Conservation (phyloP, 345 rosid species). For the Dimocarpus longan region DNA sequence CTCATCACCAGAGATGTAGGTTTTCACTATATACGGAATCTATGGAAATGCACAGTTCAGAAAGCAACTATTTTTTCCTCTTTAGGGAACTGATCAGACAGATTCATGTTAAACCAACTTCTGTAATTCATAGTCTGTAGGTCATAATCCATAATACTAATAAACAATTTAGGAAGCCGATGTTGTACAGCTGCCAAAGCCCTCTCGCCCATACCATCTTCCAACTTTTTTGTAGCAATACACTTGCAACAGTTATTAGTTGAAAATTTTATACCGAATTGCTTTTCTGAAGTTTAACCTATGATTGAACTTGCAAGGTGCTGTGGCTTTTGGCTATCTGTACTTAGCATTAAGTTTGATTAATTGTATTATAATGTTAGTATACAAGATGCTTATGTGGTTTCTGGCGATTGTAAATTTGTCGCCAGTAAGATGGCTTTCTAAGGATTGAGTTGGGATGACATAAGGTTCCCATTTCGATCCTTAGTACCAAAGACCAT, state of each 20-base stretch:
- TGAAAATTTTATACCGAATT: constrained; percentile 8
- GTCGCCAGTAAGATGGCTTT: neutral
- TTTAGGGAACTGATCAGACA: constrained; percentile 22
- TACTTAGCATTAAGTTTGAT: neutral
- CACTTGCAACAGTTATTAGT: constrained; percentile 14
- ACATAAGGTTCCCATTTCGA: neutral
- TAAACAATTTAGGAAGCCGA: constrained; percentile 26
- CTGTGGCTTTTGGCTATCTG: neutral
- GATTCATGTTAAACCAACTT: constrained; percentile 19
- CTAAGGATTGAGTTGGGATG: neutral
- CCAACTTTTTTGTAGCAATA: constrained; percentile 1
- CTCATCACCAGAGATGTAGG: neutral
- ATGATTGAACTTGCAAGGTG: neutral
- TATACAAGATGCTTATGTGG: neutral
- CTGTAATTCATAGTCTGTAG: constrained; percentile 12
- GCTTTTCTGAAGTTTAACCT: neutral
- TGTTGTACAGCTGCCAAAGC: constrained; percentile 40
- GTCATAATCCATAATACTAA: constrained; percentile 10
- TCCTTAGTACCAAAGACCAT: neutral
- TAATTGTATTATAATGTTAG: neutral
- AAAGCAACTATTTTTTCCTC: constrained; percentile 14
- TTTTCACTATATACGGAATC: constrained; percentile 20
- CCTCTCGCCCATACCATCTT: neutral
- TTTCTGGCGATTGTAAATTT: neutral
- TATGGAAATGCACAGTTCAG: constrained; percentile 18